Conservation (phyloP, 345 rosid genomes). For the Eucalyptus marginata region DNA sequence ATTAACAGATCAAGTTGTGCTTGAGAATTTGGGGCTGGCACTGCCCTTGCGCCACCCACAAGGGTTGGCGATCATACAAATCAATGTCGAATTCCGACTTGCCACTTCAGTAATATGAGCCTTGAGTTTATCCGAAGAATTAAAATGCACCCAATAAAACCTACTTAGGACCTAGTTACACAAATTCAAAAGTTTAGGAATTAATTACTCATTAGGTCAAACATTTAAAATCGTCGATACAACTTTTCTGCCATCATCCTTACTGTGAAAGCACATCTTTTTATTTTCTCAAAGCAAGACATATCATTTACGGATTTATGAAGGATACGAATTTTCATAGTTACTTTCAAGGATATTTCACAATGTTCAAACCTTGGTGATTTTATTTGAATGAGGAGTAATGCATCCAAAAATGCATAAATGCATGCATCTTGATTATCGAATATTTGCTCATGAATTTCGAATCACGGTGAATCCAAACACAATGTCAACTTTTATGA, state of each 20-base stretch:
- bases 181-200: neutral
- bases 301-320: neutral
- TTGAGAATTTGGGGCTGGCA: neutral
- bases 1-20: neutral
- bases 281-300: neutral
- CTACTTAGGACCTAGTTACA: neutral
- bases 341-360: neutral
- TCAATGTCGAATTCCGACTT: neutral
- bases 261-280: neutral
- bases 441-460: neutral
- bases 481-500: neutral
- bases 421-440: neutral
- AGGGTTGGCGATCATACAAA: neutral
- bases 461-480: neutral
- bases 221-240: rapidly evolving
- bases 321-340: neutral
- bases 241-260: neutral
- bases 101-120: neutral
- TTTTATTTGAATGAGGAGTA: neutral
- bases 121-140: neutral
- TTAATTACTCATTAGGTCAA: neutral
- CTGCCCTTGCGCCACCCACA: neutral
- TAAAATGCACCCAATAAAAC: neutral
- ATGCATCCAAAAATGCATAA: neutral
- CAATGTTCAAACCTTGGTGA: neutral